A percentile compares a stretch with the other conserved stretches of the same genome.
These are phyloP conservation scores for Fusarium torreyae DNA, from an alignment of 2,329 filamentous ascomycete genomes.

Conservation along the genomic window DNA sequence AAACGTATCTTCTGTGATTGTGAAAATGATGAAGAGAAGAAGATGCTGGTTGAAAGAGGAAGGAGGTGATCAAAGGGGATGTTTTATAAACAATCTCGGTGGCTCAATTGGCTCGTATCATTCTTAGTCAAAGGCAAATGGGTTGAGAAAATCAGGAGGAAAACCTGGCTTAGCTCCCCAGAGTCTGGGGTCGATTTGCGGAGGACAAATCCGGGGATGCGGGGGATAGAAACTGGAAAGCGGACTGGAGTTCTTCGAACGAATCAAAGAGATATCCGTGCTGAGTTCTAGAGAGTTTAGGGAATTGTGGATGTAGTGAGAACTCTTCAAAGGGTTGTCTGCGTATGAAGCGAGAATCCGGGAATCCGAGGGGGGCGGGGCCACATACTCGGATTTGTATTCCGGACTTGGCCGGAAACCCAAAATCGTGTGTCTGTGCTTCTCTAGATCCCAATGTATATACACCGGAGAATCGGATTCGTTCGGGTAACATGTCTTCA, in stretches of 20 bases:
- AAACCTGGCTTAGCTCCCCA: conserved; percentile 4
- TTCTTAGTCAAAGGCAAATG: neutral
- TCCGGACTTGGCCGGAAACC: conserved; percentile 1
- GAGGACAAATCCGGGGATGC: conserved; percentile 35
- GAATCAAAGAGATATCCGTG: conserved; percentile 18
- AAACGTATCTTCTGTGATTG: conserved; percentile 6
- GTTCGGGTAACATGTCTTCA: conserved; percentile 1
- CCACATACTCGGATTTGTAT: neutral
- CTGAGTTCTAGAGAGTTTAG: neutral
- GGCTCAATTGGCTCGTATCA: neutral
- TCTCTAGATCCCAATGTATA: fast-evolving
- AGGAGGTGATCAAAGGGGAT: neutral
- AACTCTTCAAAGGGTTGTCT: too few species aligned
- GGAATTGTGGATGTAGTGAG: too few species aligned
- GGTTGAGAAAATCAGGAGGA: conserved; percentile 4
- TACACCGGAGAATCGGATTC: conserved; percentile 18
- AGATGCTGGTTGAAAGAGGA: neutral
- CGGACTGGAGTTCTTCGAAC: neutral
- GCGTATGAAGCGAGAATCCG: too few species aligned
- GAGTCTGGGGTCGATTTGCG: conserved; percentile 27
- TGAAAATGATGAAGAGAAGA: conserved; percentile 2
- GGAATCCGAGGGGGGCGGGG: neutral
- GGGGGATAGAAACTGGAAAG: conserved; percentile 14
- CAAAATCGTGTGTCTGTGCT: fast-evolving
- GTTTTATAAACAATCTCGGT: conserved; percentile 5